A percentile compares a stretch with the other conserved stretches of the same genome.
phyloP scores from a whole-genome alignment of 805 yeast species.

The Scheffersomyces ergatensis region DNA sequence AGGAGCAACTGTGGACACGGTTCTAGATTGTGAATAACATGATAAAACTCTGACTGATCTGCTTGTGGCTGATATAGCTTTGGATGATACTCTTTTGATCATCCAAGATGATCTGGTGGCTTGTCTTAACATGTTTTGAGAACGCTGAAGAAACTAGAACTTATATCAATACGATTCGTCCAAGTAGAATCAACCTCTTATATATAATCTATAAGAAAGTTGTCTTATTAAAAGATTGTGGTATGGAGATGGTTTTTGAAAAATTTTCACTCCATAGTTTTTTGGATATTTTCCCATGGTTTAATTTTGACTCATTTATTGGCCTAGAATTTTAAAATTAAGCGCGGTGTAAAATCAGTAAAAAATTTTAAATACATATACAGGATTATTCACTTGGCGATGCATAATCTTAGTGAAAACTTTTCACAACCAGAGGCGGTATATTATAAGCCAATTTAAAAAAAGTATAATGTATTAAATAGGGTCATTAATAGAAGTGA shows the following conservation, averaged over 20 bases:
- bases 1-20: neutral
- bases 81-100: slow-evolving; percentile 3
- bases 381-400: neutral
- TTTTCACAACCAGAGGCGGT: too few relatives aligned
- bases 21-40: neutral
- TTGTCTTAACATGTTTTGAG: slow-evolving; percentile 17
- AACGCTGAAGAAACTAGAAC: slow-evolving; percentile 1
- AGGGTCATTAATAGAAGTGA: neutral
- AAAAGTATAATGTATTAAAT: too few relatives aligned
- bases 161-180: too few relatives aligned
- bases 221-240: too few relatives aligned
- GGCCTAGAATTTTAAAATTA: slow-evolving; percentile 26
- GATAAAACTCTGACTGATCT: neutral
- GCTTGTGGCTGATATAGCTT: slow-evolving; percentile 1
- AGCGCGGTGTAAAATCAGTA: slow-evolving; percentile 41
- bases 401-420: too few relatives aligned
- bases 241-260: too few relatives aligned
- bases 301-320: slow-evolving; percentile 18
- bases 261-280: neutral
- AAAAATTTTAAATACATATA: neutral
- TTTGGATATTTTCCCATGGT: too few relatives aligned
- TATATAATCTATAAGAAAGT: too few relatives aligned
- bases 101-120: slow-evolving; percentile 7
- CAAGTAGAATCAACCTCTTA: too few relatives aligned
- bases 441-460: too few relatives aligned